Conservation (phyloP, 2,329 filamentous ascomycete species). For the Venturia effusa region DNA sequence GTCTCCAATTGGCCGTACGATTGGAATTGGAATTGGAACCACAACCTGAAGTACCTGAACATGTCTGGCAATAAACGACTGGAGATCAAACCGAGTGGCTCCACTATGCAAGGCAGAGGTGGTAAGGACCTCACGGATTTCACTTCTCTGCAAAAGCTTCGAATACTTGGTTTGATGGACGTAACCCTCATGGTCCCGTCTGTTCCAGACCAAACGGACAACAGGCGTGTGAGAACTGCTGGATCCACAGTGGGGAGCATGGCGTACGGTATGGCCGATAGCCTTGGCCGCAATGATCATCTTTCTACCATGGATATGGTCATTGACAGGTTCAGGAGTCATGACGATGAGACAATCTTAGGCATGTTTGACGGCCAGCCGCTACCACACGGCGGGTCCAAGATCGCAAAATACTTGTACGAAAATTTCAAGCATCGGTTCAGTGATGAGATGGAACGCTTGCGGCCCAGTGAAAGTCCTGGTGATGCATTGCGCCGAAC, state of each 20-base stretch:
- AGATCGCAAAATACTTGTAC: constrained; percentile 91
- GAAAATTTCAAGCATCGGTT: constrained; percentile 90
- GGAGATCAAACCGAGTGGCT: constrained; percentile 66
- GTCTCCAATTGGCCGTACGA: constrained; percentile 98
- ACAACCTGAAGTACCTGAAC: constrained; percentile 87
- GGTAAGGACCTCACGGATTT: constrained; percentile 79
- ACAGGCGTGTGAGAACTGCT: constrained; percentile 90
- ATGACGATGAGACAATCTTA: constrained; percentile 78
- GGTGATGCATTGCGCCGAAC: constrained; percentile 74
- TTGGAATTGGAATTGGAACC: constrained; percentile 99
- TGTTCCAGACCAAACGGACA: constrained; percentile 90
- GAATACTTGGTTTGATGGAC: constrained; percentile 92
- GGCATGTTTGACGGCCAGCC: constrained; percentile 95
- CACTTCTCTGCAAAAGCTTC: constrained; percentile 68
- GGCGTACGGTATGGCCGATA: constrained; percentile 96
- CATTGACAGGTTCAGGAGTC: constrained; percentile 80
- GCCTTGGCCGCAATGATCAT: constrained; percentile 84
- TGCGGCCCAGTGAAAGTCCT: constrained; percentile 64
- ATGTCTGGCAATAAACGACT: constrained; percentile 92
- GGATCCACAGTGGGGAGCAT: constrained; percentile 85
- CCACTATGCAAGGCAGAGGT: constrained; percentile 38
- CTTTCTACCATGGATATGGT: constrained; percentile 93
- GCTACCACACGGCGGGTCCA: constrained; percentile 81
- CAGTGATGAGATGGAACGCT: constrained; percentile 63
- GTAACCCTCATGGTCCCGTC: constrained; percentile 89